Conservation (phyloP, 768 basidiomycete genomes). For the Mrakia blollopis region DNA sequence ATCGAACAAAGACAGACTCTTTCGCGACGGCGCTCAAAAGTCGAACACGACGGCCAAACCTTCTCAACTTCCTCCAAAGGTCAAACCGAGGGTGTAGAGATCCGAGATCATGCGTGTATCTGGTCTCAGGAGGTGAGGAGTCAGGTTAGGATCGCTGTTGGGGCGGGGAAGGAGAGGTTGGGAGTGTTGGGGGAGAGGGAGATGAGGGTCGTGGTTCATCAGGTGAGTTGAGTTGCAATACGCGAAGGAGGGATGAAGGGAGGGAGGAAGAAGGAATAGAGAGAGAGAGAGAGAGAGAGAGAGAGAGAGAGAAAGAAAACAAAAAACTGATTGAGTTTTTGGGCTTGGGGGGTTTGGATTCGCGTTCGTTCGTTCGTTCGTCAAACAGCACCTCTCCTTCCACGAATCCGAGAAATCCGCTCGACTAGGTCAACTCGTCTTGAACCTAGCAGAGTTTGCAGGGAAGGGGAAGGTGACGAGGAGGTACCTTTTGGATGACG, state of each 20-base stretch:
- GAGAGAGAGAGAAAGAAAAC: no score
- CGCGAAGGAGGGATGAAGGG: no score
- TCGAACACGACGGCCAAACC: background rate
- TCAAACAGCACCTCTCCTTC: conserved; percentile 56
- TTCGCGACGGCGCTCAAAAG: no score
- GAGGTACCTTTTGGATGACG: conserved; percentile 63
- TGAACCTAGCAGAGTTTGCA: conserved; percentile 73
- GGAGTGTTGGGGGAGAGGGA: conserved; percentile 54
- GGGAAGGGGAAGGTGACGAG: conserved; percentile 57
- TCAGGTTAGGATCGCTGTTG: conserved; percentile 59
- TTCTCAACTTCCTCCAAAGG: conserved; percentile 45
- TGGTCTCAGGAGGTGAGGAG: conserved; percentile 61
- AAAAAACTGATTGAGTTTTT: background rate
- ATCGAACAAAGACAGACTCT: no score
- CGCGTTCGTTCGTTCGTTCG: background rate
- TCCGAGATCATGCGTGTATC: conserved; percentile 60
- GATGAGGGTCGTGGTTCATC: conserved; percentile 63
- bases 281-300: no score
- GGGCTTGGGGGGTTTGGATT: background rate
- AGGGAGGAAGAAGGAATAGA: no score
- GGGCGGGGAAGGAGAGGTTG: conserved; percentile 35
- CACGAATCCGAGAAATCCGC: conserved; percentile 43
- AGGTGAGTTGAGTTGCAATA: no score
- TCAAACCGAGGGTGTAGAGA: conserved; percentile 56
- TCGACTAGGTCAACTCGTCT: conserved; percentile 47